Base-by-base conservation (phyloP, 108 stramenopile species). In the Nannochloropsis oceanica region DNA sequence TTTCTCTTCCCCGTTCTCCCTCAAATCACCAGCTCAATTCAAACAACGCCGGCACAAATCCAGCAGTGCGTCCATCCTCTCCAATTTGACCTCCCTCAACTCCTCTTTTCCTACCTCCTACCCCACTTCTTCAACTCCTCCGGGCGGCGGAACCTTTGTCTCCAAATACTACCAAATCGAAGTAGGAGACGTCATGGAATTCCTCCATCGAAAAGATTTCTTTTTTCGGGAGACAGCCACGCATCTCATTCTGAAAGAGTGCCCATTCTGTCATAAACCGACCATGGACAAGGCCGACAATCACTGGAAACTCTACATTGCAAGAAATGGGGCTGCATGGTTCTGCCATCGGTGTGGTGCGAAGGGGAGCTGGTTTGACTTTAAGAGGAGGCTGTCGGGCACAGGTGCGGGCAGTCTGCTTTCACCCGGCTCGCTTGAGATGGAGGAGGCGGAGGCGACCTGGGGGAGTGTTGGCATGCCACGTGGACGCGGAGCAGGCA, bases 271-370 rank as follows among this genome's bases (percentile, higher is more conserved):
- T 81, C 84, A 88, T 44, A 50, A 81, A 22, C 59, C 59, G 14
- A 88, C 84, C 0, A 42, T 80, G 43, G 87, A 80, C 12, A 44
- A 88, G 42, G 14, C 24, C 27, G 83, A 84, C 24, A 88, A 88
- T 81, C 24, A 84, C 50, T 88, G 87, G 87, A 88, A 88, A 44
- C 87, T 88, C 26, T 84, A 88, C 84, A 81, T 88, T 10, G 84
- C 80, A 25, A 44, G 73, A 20, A 27, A 84, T 18, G 90, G 91
- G 14, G 96, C 95, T n/a, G 94, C 95, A 3, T 97, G 93, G 86
- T 95, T 94, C 87, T 97, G 96, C 90, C 95, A 96, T 91, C 92
- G 96, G 26, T 97, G 96, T 86, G 95, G 95, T 0, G 85, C 91
- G 50, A 91, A 93, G 12, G 96, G 96, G 1, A 92, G 91, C 44